These are phyloP conservation scores for Aspergillus hancockii DNA, from an alignment of 495 filamentous ascomycete species.

Conservation along the genomic window DNA sequence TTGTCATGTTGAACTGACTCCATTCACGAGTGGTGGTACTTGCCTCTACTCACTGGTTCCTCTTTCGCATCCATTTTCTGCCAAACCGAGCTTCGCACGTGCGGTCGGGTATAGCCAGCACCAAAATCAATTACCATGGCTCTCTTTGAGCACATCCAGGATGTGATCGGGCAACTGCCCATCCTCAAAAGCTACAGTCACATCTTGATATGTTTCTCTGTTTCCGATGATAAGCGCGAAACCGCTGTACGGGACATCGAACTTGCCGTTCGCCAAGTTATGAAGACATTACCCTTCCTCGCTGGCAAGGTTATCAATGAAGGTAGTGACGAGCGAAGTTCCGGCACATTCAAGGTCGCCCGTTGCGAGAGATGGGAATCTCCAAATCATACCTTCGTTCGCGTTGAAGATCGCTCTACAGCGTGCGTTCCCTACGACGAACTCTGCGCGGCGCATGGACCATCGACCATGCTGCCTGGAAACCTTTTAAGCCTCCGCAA, in stretches of 20 bases:
- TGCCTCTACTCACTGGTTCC: neutral
- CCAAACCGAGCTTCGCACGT: neutral
- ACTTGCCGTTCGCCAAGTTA: conserved; percentile 27
- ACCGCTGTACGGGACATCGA: conserved; percentile 23
- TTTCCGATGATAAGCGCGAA: conserved; percentile 18
- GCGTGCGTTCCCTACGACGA: conserved; percentile 25
- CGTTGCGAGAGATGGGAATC: conserved; percentile 9
- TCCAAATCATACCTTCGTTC: conserved; percentile 17
- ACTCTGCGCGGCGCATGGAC: conserved; percentile 21
- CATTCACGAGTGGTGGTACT: neutral
- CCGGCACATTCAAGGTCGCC: conserved; percentile 30
- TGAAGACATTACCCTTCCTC: conserved; percentile 33
- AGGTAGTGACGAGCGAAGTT: conserved; percentile 18
- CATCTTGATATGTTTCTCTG: conserved; percentile 29
- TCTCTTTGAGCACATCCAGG: conserved; percentile 22
- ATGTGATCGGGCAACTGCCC: conserved; percentile 42
- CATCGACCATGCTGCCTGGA: conserved; percentile 32
- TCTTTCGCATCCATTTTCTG: neutral
- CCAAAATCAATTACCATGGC: neutral
- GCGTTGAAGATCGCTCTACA: conserved; percentile 27
- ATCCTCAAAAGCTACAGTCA: conserved; percentile 42
- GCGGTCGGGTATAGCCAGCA: neutral
- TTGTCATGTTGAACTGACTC: neutral
- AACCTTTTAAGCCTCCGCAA: conserved; percentile 21
- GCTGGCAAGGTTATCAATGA: conserved; percentile 31